Evolutionary conservation across 192 early-diverging fungal genomes (phyloP).

Genomic region (Allomyces macrogynus): DNA sequence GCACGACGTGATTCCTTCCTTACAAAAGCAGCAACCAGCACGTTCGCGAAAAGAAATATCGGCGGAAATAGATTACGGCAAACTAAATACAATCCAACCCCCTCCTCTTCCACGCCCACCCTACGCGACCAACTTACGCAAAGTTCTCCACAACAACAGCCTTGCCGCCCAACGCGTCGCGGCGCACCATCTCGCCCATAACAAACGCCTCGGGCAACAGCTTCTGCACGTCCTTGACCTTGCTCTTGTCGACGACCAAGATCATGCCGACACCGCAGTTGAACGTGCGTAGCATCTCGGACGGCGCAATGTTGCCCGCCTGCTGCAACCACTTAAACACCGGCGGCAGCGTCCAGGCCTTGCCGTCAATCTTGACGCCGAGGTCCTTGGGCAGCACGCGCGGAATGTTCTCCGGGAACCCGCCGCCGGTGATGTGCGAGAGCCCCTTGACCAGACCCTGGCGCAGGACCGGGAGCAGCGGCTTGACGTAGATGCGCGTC

Average conservation of each 20-base stretch:
- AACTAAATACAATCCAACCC: too few species aligned
- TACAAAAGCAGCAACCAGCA: neutral
- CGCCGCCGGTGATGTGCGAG: constrained; percentile 97
- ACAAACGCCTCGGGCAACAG: constrained; percentile 24
- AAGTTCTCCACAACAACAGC: neutral
- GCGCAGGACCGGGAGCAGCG: constrained; percentile 63
- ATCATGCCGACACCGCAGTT: constrained; percentile 99
- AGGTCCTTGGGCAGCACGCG: constrained; percentile 70
- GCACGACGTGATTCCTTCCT: neutral
- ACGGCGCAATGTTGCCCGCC: constrained; percentile 52
- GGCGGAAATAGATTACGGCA: too few species aligned
- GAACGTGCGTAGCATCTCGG: constrained; percentile 91
- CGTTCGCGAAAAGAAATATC: neutral
- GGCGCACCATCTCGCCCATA: neutral
- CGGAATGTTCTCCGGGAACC: constrained; percentile 95
- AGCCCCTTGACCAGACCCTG: constrained; percentile 71
- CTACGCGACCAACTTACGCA: neutral
- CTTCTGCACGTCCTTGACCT: constrained; percentile 35
- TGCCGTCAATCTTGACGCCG: constrained; percentile 65
- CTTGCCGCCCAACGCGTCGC: neutral
- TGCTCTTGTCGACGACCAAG: constrained; percentile 46
- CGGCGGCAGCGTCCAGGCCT: constrained; percentile 57
- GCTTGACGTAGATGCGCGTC: constrained; percentile 88
- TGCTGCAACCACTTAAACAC: constrained; percentile 90
- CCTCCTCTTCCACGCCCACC: neutral